Conservation (phyloP, 768 basidiomycete genomes). For the Collybiopsis confluens region DNA sequence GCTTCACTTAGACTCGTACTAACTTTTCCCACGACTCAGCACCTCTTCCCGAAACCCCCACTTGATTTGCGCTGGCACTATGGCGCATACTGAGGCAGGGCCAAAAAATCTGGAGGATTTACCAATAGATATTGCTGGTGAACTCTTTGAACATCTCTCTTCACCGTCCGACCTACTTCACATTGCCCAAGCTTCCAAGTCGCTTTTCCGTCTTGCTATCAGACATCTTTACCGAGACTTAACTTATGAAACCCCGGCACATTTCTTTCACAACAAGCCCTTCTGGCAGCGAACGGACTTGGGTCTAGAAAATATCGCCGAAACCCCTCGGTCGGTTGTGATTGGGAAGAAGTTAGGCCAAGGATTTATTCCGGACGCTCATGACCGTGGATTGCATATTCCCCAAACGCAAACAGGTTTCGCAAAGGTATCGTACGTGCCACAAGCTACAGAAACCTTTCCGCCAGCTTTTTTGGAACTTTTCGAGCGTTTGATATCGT, state of each 20-base stretch:
- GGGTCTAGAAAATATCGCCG: background rate
- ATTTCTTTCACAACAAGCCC: background rate
- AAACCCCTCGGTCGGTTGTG: background rate
- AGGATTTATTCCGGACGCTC: background rate
- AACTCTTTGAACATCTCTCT: slow-evolving; percentile 4
- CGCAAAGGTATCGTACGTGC: background rate
- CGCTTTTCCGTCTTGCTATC: background rate
- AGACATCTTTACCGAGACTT: background rate
- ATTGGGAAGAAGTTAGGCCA: background rate
- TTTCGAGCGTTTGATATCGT: background rate
- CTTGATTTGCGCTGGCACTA: background rate
- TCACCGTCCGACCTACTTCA: slow-evolving; percentile 3
- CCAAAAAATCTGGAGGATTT: background rate
- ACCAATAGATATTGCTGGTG: background rate
- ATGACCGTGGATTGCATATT: background rate
- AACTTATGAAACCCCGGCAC: background rate
- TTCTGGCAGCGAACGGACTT: background rate
- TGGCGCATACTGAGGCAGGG: background rate
- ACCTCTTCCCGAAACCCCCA: too few species aligned
- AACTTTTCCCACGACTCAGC: too few species aligned
- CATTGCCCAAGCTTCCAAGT: background rate
- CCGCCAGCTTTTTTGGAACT: background rate
- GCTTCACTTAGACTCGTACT: too few species aligned
- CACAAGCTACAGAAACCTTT: background rate
- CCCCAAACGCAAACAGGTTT: background rate